These are phyloP conservation scores for Tulasnella calospora DNA, from an alignment of 768 basidiomycete genomes.

Conservation along the genomic window DNA sequence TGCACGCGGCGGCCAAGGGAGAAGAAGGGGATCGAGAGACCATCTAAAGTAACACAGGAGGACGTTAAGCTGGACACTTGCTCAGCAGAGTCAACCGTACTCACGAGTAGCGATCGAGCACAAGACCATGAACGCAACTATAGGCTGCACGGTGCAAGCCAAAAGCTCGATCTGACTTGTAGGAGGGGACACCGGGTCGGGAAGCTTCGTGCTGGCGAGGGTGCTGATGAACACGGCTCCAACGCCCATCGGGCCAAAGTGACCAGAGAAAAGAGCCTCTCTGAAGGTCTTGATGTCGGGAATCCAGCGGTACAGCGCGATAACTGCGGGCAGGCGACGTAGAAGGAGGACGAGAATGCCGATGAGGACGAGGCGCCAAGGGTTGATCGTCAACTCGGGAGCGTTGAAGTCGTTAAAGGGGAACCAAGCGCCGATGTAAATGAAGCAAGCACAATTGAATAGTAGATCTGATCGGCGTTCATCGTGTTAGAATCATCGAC, in stretches of 20 bases:
- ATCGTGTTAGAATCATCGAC: neutral
- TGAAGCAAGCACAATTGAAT: slow-evolving; percentile 90
- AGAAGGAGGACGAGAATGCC: slow-evolving; percentile 77
- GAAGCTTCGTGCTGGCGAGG: slow-evolving; percentile 61
- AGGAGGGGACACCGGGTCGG: slow-evolving; percentile 49
- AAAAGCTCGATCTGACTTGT: slow-evolving; percentile 60
- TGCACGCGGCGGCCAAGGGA: slow-evolving; percentile 90
- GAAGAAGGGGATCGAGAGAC: slow-evolving; percentile 90
- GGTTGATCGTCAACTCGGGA: slow-evolving; percentile 58
- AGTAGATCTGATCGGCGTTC: slow-evolving; percentile 50
- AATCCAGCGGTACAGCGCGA: slow-evolving; percentile 84
- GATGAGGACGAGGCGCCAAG: slow-evolving; percentile 81
- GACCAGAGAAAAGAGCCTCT: slow-evolving; percentile 91
- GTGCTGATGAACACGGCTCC: slow-evolving; percentile 94
- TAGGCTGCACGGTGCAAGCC: slow-evolving; percentile 76
- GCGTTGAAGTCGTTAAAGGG: slow-evolving; percentile 80
- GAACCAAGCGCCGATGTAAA: slow-evolving; percentile 97
- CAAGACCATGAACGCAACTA: slow-evolving; percentile 92
- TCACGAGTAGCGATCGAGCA: slow-evolving; percentile 79
- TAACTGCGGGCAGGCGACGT: slow-evolving; percentile 76
- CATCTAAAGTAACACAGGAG: slow-evolving; percentile 43
- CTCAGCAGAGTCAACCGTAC: slow-evolving; percentile 32
- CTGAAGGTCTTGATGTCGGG: slow-evolving; percentile 93
- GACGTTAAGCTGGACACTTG: neutral
- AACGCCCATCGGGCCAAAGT: slow-evolving; percentile 97